Conservation (phyloP, 257 asterid genomes). For the Datura wrightii region DNA sequence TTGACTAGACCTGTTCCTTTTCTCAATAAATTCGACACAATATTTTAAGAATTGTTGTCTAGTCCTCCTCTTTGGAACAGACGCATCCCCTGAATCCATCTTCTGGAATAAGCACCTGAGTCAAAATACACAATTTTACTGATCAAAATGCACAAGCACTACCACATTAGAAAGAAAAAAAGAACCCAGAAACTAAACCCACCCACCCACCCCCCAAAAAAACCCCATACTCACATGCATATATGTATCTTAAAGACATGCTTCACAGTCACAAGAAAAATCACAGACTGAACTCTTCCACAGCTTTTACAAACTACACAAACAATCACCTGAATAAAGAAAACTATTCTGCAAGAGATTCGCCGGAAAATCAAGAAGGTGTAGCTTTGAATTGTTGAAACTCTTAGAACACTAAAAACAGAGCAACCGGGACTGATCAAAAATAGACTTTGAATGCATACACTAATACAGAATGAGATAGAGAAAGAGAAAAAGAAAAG, state of each 20-base stretch:
- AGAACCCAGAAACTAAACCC: background rate
- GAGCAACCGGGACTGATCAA: background rate
- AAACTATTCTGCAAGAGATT: background rate
- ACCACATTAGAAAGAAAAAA: background rate
- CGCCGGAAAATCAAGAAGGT: background rate
- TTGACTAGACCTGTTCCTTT: background rate
- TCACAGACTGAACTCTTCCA: background rate
- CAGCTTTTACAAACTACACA: too few species aligned
- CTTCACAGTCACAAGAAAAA: background rate
- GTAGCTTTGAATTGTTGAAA: background rate
- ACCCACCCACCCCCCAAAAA: background rate
- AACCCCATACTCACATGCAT: background rate
- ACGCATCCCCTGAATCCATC: conserved; percentile 15
- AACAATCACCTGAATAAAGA: background rate
- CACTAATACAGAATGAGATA: background rate
- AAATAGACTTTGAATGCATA: background rate
- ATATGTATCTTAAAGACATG: background rate
- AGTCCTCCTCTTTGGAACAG: conserved; percentile 14
- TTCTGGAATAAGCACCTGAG: background rate
- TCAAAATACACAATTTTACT: background rate
- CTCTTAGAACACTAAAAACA: too few species aligned
- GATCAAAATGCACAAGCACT: background rate
- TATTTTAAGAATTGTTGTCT: background rate
- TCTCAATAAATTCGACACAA: background rate
- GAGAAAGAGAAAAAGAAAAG: background rate